Base-by-base conservation (phyloP, 1,284 basidiomycete species). In the Cryptococcus neoformans region DNA sequence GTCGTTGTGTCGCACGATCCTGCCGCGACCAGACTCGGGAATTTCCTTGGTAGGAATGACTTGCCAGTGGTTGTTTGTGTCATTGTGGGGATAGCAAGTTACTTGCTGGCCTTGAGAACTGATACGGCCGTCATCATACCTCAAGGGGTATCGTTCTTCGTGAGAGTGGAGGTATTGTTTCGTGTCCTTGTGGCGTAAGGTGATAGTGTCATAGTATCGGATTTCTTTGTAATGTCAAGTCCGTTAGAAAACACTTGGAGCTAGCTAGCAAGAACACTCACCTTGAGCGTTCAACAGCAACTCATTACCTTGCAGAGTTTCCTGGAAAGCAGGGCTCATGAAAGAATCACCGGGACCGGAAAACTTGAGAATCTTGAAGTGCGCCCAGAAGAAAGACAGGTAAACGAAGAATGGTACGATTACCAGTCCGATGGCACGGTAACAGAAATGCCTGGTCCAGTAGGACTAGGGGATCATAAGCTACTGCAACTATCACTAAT, bases 91-190 rank as follows among this genome's bases (percentile, higher is more conserved):
- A 78, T 98, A 98, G 45, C 89, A 95, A n/a, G 96, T 99, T 37
- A 99, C 96, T 76, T 99, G 96, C 79, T 98, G 96, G 85, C 92
- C 94, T 83, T 96, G 90, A 66, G 88, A 92, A 67, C 90, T 93
- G 74, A 99, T 87, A 58, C 96, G 90, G 2, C 94, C 93, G 67
- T 99, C 96, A 0, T 95, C 91, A 74, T 99, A 99, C 62, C 88
- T 88, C 61, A 97, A 80, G 37, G 96, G 96, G 74, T 98, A 99
- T 21, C 79, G 82, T 44, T 97, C 92, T 0, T 83, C 75, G 70
- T 99, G 95, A 3, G 96, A 98, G 76, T 99, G 95, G 56, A 99
- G 80, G 78, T 86, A 95, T 38, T 89, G 89, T 67, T 95, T 92
- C 36, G 93, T 90, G 60, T 92, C 90, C 76, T 90, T 92, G 82